phyloP scores from a whole-genome alignment of 345 rosid species.

The Populus davidiana region DNA sequence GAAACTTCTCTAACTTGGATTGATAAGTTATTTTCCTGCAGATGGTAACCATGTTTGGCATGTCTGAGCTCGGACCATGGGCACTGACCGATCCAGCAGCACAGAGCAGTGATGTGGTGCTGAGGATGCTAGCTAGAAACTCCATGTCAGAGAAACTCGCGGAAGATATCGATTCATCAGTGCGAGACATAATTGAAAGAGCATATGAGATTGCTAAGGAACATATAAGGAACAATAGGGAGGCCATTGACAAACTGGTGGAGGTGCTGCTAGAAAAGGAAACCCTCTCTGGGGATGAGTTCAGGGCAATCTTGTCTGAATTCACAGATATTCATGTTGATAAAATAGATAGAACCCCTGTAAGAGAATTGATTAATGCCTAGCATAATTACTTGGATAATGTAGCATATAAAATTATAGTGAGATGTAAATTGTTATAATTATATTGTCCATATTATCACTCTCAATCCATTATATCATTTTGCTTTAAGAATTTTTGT shows the following conservation, averaged over 20 bases:
- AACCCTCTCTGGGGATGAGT: conserved; percentile 62
- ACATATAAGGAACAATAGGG: conserved; percentile 53
- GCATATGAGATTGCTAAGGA: conserved; percentile 61
- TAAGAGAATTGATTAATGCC: conserved; percentile 39
- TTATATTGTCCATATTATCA: too few relatives aligned
- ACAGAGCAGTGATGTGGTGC: conserved; percentile 50
- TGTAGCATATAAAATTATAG: too few relatives aligned
- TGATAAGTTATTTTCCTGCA: conserved; percentile 13
- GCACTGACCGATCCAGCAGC: conserved; percentile 48
- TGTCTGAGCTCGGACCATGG: conserved; percentile 82
- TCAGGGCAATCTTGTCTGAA: conserved; percentile 56
- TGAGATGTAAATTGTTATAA: too few relatives aligned
- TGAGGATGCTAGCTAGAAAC: conserved; percentile 65
- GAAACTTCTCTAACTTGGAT: background rate
- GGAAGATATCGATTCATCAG: conserved; percentile 53
- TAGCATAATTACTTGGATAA: conserved; percentile 4
- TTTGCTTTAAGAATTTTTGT: too few relatives aligned
- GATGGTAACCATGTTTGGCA: conserved; percentile 80
- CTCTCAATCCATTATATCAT: too few relatives aligned
- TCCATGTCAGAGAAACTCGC: conserved; percentile 65
- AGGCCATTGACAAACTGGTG: conserved; percentile 68
- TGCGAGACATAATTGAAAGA: conserved; percentile 36
- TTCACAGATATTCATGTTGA: conserved; percentile 31
- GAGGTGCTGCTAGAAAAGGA: conserved; percentile 72
- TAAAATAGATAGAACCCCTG: conserved; percentile 21